Evolutionary conservation across 805 yeast genomes (phyloP).

Genomic region (Danielozyma ontarioensis): DNA sequence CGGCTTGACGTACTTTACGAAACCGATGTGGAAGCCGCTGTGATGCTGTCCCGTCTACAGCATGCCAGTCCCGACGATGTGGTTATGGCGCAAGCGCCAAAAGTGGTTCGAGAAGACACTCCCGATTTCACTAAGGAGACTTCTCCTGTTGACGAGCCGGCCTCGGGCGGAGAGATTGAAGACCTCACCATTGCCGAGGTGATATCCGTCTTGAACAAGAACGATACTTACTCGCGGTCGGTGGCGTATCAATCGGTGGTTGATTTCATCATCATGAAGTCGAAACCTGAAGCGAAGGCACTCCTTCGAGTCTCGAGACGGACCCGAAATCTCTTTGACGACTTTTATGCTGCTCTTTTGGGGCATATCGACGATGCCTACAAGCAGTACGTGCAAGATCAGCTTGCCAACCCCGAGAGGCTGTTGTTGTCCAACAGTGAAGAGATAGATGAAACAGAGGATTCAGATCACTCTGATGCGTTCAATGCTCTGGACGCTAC

Average conservation of each 20-base stretch:
- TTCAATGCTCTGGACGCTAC: not conserved
- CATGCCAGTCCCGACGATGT: no score
- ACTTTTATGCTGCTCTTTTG: slow-evolving; percentile 8
- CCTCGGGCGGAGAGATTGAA: slow-evolving; percentile 2
- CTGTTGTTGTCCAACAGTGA: no score
- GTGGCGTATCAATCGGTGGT: slow-evolving; percentile 1
- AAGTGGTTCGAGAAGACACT: no score
- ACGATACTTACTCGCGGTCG: not conserved
- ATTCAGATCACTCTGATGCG: not conserved
- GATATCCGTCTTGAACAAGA: not conserved
- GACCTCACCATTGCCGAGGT: not conserved
- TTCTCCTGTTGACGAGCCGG: no score
- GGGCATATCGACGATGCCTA: slow-evolving; percentile 7
- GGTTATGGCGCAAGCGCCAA: no score
- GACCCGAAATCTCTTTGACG: slow-evolving; percentile 7
- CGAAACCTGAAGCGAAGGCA: slow-evolving; percentile 2
- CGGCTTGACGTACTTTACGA: no score
- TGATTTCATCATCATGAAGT: slow-evolving; percentile 4
- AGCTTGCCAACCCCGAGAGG: not conserved
- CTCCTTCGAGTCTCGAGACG: slow-evolving; percentile 1
- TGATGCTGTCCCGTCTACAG: no score
- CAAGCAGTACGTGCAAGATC: slow-evolving; percentile 1
- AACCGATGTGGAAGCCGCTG: no score
- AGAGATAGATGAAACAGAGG: no score
- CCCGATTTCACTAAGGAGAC: no score